Base-by-base conservation (phyloP, 768 basidiomycete genomes). In the Zangia roseola region DNA sequence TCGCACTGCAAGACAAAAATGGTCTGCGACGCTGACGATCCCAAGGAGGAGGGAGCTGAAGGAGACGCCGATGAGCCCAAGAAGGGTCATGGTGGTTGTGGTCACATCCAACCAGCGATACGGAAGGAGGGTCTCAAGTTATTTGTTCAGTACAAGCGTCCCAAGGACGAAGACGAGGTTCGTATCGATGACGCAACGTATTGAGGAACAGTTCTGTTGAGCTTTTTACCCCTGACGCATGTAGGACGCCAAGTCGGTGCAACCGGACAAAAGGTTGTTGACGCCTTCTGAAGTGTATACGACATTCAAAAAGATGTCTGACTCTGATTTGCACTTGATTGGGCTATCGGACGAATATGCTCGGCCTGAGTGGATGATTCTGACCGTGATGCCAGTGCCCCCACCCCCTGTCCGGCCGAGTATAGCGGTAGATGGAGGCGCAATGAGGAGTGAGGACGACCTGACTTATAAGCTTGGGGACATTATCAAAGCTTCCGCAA, bases 341-440 rank as follows among this genome's bases (percentile, higher is more conserved):
- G 97, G 97, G 31, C 82, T 98, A 10, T 94, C 90, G 23, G 91
- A 94, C 49, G 91, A 92, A 64, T 98, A 97, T 64, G 95, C 97
- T 7, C 83, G 94, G 35, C 97, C 97, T 3, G 93, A 97, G 62
- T 99, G 97, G 97, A 98, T 99, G 97, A 97, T 99, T 57, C 74
- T 98, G 35, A 98, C 97, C 0, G 93, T 97, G 31, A 80, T 98
- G 67, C 97, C 97, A 30, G 95, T 99, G 0, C 97, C 97, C 2
- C 97, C 97, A 2, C 95, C 95, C 6, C 93, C 97, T 8, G 97
- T 99, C 45, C 91, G 97, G 41, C 97, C 97, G 0, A 95, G 93
- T 71, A 97, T 99, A 49, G 88, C 95, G 12, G 91, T 97, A 24
- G 95, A 98, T 58, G 95, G 95, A 19, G 94, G 95, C 43, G 86